Evolutionary conservation across 2,329 filamentous ascomycete genomes (phyloP).

Genomic region (Penicillium sp.): DNA sequence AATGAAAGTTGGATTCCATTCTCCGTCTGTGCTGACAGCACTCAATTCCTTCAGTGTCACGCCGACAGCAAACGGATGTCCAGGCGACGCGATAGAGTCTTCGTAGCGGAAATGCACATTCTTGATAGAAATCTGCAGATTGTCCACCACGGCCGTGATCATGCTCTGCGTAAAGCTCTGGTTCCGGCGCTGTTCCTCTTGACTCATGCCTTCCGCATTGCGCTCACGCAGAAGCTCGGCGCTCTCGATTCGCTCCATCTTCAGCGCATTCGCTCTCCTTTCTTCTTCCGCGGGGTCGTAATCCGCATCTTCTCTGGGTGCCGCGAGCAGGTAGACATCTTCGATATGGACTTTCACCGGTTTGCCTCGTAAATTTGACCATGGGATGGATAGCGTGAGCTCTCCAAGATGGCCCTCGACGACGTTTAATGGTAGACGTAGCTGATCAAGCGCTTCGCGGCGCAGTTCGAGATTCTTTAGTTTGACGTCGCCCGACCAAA

Average conservation of each 20-base stretch:
- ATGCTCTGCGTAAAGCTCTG: slow-evolving; percentile 97
- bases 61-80: slow-evolving; percentile 91
- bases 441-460: slow-evolving; percentile 91
- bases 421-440: slow-evolving; percentile 94
- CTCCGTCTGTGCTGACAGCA: slow-evolving; percentile 88
- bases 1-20: slow-evolving; percentile 96
- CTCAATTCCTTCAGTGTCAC: slow-evolving; percentile 94
- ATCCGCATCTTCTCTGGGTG: slow-evolving; percentile 90
- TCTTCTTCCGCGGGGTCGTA: slow-evolving; percentile 94
- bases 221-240: slow-evolving; percentile 92
- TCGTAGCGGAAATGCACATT: slow-evolving; percentile 99
- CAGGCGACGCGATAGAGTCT: slow-evolving; percentile 90
- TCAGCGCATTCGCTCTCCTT: slow-evolving; percentile 79
- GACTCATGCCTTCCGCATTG: slow-evolving; percentile 86
- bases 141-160: slow-evolving; percentile 95
- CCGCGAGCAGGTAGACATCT: slow-evolving; percentile 93
- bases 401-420: slow-evolving; percentile 91
- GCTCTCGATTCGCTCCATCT: slow-evolving; percentile 98
- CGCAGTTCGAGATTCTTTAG: slow-evolving; percentile 88
- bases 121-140: slow-evolving; percentile 94
- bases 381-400: slow-evolving; percentile 89
- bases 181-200: slow-evolving; percentile 94
- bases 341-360: slow-evolving; percentile 94
- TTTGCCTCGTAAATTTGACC: slow-evolving; percentile 93
- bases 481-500: slow-evolving; percentile 98